Base-by-base conservation (phyloP, 2,329 filamentous ascomycete species). In the Diatrype stigma region DNA sequence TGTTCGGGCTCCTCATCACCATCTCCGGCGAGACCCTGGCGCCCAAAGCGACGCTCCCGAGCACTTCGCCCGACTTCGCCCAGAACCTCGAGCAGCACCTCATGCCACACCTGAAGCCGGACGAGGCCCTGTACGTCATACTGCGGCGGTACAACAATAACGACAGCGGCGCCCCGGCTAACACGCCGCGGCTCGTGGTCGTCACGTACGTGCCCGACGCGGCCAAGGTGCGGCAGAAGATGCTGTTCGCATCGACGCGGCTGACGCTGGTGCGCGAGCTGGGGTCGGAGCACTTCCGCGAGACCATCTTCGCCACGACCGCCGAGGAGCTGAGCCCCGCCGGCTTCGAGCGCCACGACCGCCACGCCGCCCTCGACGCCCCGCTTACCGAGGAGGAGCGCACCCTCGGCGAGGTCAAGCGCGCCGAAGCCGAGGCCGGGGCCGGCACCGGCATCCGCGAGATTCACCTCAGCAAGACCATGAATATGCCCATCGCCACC, bases 181-280 rank as follows among this genome's bases (percentile, higher is more conserved):
- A 37, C 14, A 16, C 74, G 3, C 80, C 79, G n/a, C 70, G 69
- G 57, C 83, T 91, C 56, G 72, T 87, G 23, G 87, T 85, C 44
- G 74, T 92, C 34, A 90, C 88, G 34, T 94, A 91, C 67, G 84
- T 94, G 6, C 90, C 89, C 23, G 87, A 93, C 68, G 66, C 81
- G 1, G 89, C 89, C 37, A 87, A 86, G 26, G 89, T 94, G 51
- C 84, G 89, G 37, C 86, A 90, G 67, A 94, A 94, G 77, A 94
- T 90, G 86, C 80, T 94, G 21, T 92, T 93, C 67, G 89, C 89
- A 6, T 82, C 84, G 22, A 92, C 89, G 26, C 81, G 88, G 10
- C 75, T 92, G 60, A 89, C 88, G 0, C 77, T 94, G 1, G 80
- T 86, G 46, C 81, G 89, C 40, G 88, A 93, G 70, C 76, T 94